phyloP scores from a whole-genome alignment of 164 flowering plant species.

The Nymphaea thermarum region DNA sequence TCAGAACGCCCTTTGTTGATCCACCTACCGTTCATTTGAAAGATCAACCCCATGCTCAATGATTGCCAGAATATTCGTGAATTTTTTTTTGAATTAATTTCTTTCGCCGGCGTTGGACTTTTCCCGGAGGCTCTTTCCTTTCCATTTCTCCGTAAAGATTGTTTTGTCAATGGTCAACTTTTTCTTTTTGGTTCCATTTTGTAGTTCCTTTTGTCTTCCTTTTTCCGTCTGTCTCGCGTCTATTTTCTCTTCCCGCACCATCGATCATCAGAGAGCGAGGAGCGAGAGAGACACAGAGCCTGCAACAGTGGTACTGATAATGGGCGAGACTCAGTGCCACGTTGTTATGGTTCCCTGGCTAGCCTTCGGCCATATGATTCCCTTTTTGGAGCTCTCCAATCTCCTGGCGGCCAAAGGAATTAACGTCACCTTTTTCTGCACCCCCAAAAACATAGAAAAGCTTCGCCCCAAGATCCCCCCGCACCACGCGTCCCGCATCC shows the following conservation, averaged over 20 bases:
- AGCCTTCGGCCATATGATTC: constrained; percentile 29
- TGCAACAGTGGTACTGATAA: not conserved
- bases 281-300: not conserved
- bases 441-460: constrained; percentile 26
- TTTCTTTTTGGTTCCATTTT: not conserved
- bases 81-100: no score
- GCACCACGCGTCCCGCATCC: constrained; percentile 7
- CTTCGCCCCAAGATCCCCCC: constrained; percentile 23
- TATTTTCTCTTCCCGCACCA: not conserved
- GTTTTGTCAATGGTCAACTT: not conserved
- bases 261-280: not conserved
- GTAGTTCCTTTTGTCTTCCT: not conserved
- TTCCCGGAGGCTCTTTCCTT: no score
- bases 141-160: constrained; percentile 1
- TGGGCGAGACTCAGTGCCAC: constrained; percentile 1
- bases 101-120: no score
- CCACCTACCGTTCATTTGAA: no score
- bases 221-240: not conserved
- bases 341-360: constrained; percentile 23
- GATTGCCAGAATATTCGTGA: no score
- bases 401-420: constrained; percentile 17
- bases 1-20: no score
- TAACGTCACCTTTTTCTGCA: constrained; percentile 17
- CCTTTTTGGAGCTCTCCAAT: constrained; percentile 21
- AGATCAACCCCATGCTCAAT: no score